Evolutionary conservation across 768 basidiomycete genomes (phyloP), one percentile per base, ranked within the genome.

Genomic region (Leucosporidium yakuticum): DNA sequence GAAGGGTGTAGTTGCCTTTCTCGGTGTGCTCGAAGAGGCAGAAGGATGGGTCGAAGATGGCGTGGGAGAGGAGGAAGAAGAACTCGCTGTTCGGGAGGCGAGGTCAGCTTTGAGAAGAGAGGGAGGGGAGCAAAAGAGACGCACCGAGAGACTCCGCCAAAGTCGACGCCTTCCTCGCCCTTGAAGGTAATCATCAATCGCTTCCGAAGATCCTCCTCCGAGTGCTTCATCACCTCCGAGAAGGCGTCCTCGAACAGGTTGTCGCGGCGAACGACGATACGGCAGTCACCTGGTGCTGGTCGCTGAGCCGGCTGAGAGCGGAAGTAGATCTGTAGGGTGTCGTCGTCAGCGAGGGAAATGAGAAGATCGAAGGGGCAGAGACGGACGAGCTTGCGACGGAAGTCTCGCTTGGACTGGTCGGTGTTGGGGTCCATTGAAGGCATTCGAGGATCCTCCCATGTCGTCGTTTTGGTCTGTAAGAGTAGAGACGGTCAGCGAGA

Each of bases 331-430:
- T 73, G 58, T 2, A 3, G 15, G 20, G 27, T 1, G 25, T 21
- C 19, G 27, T 25, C 8, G 32, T 17, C 34, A 27, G 31, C 3
- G 23, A 15, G 21, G n/a, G n/a, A n/a, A n/a, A n/a, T 17, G 27
- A 14, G 48, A 2, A 34, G 34, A 29, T 19, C 49, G 8, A 15
- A 23, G 39, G 36, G 25, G n/a, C n/a, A n/a, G 23, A 53, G 36
- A 36, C 70, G 47, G 19, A 70, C 72, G 68, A 99, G 87, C 80
- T 99, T 99, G 80, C 96, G 84, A 74, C 96, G 84, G 84, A 99
- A 99, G 82, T 98, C 96, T 48, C 96, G 92, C 84, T 99, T 98
- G 84, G 96, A 96, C 80, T 97, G 95, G n/a, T 96, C 95, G 4
- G 96, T 93, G 72, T 95, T 96, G 50, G 90, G 84, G 77, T 96